These are phyloP conservation scores for Rubia yunnanensis DNA, from an alignment of 257 asterid genomes.

Conservation along the genomic window DNA sequence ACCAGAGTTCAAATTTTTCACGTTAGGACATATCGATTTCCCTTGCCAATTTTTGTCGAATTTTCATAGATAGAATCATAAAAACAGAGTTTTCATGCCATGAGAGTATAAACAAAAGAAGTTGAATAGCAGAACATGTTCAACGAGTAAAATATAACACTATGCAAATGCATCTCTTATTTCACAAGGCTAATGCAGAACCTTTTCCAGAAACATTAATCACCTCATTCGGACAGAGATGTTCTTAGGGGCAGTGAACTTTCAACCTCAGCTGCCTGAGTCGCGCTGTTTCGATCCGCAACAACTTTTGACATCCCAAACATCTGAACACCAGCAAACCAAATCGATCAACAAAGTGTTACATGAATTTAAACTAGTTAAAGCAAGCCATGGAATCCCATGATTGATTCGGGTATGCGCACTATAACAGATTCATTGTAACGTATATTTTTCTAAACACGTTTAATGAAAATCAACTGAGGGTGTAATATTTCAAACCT, in stretches of 20 bases:
- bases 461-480: neutral
- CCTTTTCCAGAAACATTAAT: too few relatives aligned
- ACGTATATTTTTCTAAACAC: too few relatives aligned
- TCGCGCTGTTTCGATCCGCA: conserved; percentile 57
- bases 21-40: too few relatives aligned
- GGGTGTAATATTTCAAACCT: conserved; percentile 31
- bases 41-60: too few relatives aligned
- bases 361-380: neutral
- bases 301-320: conserved; percentile 85
- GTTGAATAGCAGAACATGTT: neutral
- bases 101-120: neutral
- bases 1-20: too few relatives aligned
- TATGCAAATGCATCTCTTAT: too few relatives aligned
- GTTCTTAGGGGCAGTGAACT: conserved; percentile 74
- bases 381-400: too few relatives aligned
- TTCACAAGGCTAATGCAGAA: neutral
- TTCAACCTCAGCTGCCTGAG: conserved; percentile 47
- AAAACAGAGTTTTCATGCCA: too few relatives aligned
- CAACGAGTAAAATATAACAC: too few relatives aligned
- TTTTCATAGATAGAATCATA: too few relatives aligned
- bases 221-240: conserved; percentile 33
- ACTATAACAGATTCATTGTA: neutral
- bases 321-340: conserved; percentile 40
- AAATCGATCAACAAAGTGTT: conserved; percentile 1
- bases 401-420: too few relatives aligned